Base-by-base conservation (phyloP, 2,329 filamentous ascomycete species). In the Septoria linicola region DNA sequence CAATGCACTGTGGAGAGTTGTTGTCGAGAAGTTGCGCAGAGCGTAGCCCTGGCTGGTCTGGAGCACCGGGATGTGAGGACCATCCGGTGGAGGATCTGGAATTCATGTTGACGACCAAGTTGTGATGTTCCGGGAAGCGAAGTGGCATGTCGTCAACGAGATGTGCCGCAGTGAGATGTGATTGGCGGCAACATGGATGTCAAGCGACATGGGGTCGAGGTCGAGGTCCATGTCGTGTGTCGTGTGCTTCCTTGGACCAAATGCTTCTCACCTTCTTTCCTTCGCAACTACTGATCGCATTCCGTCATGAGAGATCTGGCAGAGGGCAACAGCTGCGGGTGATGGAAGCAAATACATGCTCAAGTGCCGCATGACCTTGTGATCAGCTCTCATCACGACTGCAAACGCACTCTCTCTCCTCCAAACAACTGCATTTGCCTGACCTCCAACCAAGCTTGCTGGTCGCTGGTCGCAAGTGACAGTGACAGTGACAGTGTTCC, bases 141-240 rank as follows among this genome's bases (percentile, higher is more conserved):
- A 5, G 23, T 27, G 31, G 31, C n/a, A 44, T 44, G 30, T 44
- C 41, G 41, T 44, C 41, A 44, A 44, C 41, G 41, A 44, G 30
- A 27, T 44, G 11, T 16, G 41, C 10, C 41, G 41, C 30, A 8
- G 27, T 35, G 25, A 14, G 27, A 44, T 34, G 14, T 44, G 41
- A 43, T 43, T 32, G 41, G 41, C 27, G 41, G n/a, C 41, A 6
- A 19, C 41, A 32, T 19, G 41, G 23, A 10, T n/a, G n/a, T n/a
- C n/a, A n/a, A n/a, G n/a, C n/a, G n/a, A n/a, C n/a, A n/a, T n/a
- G n/a, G n/a, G n/a, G n/a, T n/a, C n/a, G n/a, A n/a, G n/a, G n/a
- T n/a, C n/a, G n/a, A n/a, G n/a, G n/a, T n/a, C n/a, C n/a, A n/a
- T n/a, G n/a, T n/a, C n/a, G n/a, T n/a, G n/a, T n/a, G 13, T 31